Evolutionary conservation across 805 yeast species (phyloP).

Genomic region (Starmera dryadoides): DNA sequence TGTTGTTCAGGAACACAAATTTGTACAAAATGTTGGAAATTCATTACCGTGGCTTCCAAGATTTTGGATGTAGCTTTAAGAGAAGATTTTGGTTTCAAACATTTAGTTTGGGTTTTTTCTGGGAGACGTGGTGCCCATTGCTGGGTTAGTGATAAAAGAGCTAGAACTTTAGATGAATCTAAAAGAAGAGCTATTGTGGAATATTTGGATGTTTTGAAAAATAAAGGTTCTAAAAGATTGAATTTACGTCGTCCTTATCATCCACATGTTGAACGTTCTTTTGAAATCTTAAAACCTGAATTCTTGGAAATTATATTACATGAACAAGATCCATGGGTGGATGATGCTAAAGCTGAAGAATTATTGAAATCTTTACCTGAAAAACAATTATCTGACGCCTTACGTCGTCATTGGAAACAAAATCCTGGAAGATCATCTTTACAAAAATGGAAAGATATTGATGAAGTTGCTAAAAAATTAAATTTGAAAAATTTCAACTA

Average conservation of each 20-base stretch:
- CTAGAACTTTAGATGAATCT: conserved; percentile 64
- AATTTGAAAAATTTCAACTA: conserved; percentile 34
- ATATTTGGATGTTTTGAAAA: conserved; percentile 70
- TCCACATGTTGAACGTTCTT: conserved; percentile 77
- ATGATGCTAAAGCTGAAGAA: conserved; percentile 44
- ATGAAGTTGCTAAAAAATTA: conserved; percentile 35
- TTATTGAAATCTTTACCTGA: conserved; percentile 58
- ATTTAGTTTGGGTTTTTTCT: conserved; percentile 90
- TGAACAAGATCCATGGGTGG: conserved; percentile 86
- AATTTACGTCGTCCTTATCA: conserved; percentile 74
- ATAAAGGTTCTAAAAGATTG: conserved; percentile 41
- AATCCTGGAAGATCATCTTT: conserved; percentile 45
- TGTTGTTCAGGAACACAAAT: conserved; percentile 85
- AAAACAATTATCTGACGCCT: conserved; percentile 40
- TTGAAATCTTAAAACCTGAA: conserved; percentile 53
- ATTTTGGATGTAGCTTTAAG: conserved; percentile 64
- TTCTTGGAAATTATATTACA: conserved; percentile 61
- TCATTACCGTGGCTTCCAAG: conserved; percentile 76
- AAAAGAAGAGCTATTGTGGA: conserved; percentile 75
- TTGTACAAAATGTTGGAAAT: conserved; percentile 89
- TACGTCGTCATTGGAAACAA: conserved; percentile 52
- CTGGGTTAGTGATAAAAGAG: conserved; percentile 88
- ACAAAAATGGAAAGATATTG: conserved; percentile 77
- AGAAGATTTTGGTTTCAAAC: conserved; percentile 85
- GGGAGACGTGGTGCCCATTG: conserved; percentile 99